A percentile compares a stretch with the other conserved stretches of the same genome.
phyloP scores from a whole-genome alignment of 1,284 basidiomycete genomes.

The Tilletia setariae region DNA sequence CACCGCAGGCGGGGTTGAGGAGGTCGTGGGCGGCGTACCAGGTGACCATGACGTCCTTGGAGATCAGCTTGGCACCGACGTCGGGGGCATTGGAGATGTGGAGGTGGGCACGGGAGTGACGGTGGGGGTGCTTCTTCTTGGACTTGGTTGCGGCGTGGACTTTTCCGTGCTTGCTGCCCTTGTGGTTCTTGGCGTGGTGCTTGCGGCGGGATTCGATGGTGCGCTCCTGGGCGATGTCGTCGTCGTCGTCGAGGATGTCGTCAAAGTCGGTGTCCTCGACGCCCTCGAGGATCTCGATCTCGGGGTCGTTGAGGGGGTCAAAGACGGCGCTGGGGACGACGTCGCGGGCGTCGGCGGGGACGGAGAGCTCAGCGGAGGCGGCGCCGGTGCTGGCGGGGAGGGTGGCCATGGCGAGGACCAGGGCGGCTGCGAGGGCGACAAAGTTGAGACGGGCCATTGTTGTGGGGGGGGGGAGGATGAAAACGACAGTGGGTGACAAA shows the following conservation, averaged over 20 bases:
- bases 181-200: constrained; percentile 30
- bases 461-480: neutral
- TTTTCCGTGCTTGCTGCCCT: constrained; percentile 20
- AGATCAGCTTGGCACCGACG: constrained; percentile 21
- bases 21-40: constrained; percentile 50
- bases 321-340: constrained; percentile 20
- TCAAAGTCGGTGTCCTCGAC: constrained; percentile 42
- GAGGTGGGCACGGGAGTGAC: neutral
- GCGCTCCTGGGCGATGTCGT: constrained; percentile 30
- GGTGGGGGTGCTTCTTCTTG: neutral
- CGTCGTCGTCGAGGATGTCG: constrained; percentile 35
- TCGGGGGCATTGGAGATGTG: neutral
- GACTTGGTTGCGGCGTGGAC: constrained; percentile 19
- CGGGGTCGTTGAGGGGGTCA: constrained; percentile 1
- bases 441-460: constrained; percentile 7
- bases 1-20: constrained; percentile 44
- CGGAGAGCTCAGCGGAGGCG: neutral
- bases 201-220: constrained; percentile 26
- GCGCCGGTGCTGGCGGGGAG: neutral
- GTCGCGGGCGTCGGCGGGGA: constrained; percentile 17
- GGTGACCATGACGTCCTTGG: constrained; percentile 36
- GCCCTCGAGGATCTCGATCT: constrained; percentile 24
- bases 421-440: neutral
- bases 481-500: neutral
- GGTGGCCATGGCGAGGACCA: constrained; percentile 7